Evolutionary conservation across 805 yeast genomes (phyloP).

Genomic region (Ogataea ramenticola): DNA sequence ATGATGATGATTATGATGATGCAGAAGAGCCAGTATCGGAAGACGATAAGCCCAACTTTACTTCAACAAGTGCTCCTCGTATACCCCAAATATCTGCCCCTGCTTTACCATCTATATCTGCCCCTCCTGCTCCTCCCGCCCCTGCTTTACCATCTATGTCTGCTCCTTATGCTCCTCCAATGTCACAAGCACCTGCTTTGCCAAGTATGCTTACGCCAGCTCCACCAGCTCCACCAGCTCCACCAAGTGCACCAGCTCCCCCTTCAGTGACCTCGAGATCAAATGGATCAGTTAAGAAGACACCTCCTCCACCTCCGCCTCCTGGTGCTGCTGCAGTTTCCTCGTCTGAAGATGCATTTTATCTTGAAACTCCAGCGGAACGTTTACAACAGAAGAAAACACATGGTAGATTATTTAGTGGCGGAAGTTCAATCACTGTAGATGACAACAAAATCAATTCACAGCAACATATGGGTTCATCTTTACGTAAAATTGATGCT

Average conservation of each 20-base stretch:
- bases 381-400: constrained; percentile 11
- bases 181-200: constrained; percentile 13
- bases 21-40: constrained; percentile 12
- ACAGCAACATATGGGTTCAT: constrained; percentile 41
- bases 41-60: too few species aligned
- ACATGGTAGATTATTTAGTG: constrained; percentile 7
- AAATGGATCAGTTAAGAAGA: constrained; percentile 5
- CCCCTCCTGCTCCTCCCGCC: constrained; percentile 6
- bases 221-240: constrained; percentile 4
- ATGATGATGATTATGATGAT: constrained; percentile 4
- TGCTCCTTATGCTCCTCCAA: constrained; percentile 13
- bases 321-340: too few species aligned
- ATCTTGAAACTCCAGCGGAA: constrained; percentile 17
- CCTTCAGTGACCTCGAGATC: neutral
- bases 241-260: constrained; percentile 4
- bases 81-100: constrained; percentile 3
- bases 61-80: neutral
- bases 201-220: constrained; percentile 8
- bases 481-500: constrained; percentile 53
- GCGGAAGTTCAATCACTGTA: constrained; percentile 15
- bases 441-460: constrained; percentile 27
- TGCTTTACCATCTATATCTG: neutral
- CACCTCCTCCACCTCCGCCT: constrained; percentile 23
- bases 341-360: constrained; percentile 6
- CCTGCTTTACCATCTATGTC: constrained; percentile 6